phyloP scores from a whole-genome alignment of 2,329 filamentous ascomycete species.

The Aspergillus luchuensis region DNA sequence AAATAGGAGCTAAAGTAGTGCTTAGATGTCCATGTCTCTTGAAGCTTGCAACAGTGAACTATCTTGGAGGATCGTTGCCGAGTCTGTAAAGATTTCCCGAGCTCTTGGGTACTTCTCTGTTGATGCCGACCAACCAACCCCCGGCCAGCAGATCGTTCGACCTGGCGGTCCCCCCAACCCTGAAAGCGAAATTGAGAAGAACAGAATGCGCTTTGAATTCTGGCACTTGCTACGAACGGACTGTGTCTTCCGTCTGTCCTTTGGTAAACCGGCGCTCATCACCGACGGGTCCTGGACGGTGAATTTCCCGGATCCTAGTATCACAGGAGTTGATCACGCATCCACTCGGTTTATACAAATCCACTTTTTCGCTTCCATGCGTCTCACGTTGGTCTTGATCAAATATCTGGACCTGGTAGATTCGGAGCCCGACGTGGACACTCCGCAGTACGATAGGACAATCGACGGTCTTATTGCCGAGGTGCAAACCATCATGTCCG shows the following conservation, averaged over 20 bases:
- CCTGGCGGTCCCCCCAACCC: background rate
- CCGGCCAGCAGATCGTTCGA: background rate
- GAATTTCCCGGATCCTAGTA: constrained; percentile 23
- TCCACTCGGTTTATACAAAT: constrained; percentile 22
- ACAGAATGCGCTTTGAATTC: constrained; percentile 25
- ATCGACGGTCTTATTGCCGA: constrained; percentile 16
- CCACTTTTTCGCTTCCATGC: constrained; percentile 23
- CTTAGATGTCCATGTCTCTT: constrained; percentile 19
- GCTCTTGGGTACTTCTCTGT: constrained; percentile 22
- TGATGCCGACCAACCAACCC: constrained; percentile 7
- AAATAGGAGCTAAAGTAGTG: too few relatives aligned
- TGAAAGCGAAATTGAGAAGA: constrained; percentile 13
- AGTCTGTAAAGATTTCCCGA: constrained; percentile 14
- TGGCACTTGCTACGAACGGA: constrained; percentile 24
- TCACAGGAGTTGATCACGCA: constrained; percentile 18
- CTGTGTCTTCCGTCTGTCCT: constrained; percentile 22
- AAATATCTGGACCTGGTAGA: constrained; percentile 17
- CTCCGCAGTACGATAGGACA: constrained; percentile 6
- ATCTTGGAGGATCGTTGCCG: constrained; percentile 15
- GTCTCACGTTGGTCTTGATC: constrained; percentile 16
- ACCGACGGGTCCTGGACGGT: constrained; percentile 20
- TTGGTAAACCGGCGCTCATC: constrained; percentile 22
- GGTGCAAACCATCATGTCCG: constrained; percentile 18
- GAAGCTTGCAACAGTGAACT: constrained; percentile 22
- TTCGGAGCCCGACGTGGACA: background rate